Evolutionary conservation across 352 stramenopile species (phyloP), one percentile per base, ranked within the genome.

Genomic region (Phytophthora hibernalis): DNA sequence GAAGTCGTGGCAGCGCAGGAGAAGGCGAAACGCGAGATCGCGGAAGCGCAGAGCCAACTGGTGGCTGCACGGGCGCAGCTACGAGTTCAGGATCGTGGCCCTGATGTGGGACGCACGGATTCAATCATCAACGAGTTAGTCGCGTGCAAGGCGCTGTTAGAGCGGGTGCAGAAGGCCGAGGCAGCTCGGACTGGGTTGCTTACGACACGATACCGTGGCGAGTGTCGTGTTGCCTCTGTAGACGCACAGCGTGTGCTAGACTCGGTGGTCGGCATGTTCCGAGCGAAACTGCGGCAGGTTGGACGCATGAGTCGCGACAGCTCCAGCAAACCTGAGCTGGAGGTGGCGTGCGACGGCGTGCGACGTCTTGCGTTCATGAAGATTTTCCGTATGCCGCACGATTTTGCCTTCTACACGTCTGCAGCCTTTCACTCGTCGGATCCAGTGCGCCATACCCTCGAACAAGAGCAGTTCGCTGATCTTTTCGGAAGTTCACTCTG

Each of bases 301-400:
- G 79, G 69, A 33, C 67, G 71, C 2, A 64, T 51, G 43, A 56
- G 18, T 55, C 63, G 55, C 5, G 54, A 71, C 20, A 51, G n/a
- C 9, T 54, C 54, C 16, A 38, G 11, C 2, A 72, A 65, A 40
- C 20, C 45, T 2, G 48, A 67, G 16, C 60, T 93, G 18, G 65
- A 80, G 31, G 71, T 91, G n/a, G 54, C 72, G 1, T 79, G 70
- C 15, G 80, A 91, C 33, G 82, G 83, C 1, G 66, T 95, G 11
- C 72, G 83, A 20, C 79, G 80, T 21, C 63, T 95, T 28, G 71
- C 77, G n/a, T 92, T 89, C 49, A 78, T 89, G 65, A 90, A 86
- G 50, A 54, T 89, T 6, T 87, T 91, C 28, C 53, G 65, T 0
- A 68, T 91, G 20, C 50, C 68, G 13, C 81, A 79, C 47, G 80